Evolutionary conservation across 2,329 filamentous ascomycete species (phyloP).

Genomic region (Neophaeococcomyces mojaviensis): DNA sequence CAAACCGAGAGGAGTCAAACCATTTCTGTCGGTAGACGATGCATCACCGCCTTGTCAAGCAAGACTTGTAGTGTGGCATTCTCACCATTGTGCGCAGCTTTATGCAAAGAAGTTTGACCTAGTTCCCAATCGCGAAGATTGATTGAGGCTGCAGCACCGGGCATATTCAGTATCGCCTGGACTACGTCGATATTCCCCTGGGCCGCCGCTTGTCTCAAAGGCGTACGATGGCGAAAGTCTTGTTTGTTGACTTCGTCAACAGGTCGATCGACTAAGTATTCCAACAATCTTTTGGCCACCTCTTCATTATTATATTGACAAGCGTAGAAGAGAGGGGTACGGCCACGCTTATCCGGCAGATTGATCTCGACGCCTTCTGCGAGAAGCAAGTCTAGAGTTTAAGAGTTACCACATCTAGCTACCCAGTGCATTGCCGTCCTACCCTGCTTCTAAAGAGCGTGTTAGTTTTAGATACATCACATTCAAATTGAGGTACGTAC

Average conservation of each 20-base stretch:
- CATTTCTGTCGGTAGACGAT: background rate
- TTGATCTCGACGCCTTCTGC: slow-evolving; percentile 60
- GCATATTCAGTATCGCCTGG: background rate
- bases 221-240: background rate
- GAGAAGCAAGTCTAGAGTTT: slow-evolving; percentile 57
- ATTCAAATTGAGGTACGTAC: background rate
- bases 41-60: background rate
- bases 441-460: background rate
- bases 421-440: background rate
- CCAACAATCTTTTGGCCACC: background rate
- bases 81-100: background rate
- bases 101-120: background rate
- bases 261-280: background rate
- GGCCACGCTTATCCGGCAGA: slow-evolving; percentile 30
- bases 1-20: background rate
- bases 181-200: background rate
- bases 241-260: background rate
- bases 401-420: slow-evolving; percentile 42
- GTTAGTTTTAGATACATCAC: background rate
- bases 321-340: background rate
- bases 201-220: background rate
- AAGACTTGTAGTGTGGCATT: background rate
- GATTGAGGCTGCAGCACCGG: background rate
- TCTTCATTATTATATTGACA: background rate
- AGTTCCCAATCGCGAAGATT: background rate